phyloP scores from a whole-genome alignment of 2,329 filamentous ascomycete genomes.

The Metarhizium robertsii region DNA sequence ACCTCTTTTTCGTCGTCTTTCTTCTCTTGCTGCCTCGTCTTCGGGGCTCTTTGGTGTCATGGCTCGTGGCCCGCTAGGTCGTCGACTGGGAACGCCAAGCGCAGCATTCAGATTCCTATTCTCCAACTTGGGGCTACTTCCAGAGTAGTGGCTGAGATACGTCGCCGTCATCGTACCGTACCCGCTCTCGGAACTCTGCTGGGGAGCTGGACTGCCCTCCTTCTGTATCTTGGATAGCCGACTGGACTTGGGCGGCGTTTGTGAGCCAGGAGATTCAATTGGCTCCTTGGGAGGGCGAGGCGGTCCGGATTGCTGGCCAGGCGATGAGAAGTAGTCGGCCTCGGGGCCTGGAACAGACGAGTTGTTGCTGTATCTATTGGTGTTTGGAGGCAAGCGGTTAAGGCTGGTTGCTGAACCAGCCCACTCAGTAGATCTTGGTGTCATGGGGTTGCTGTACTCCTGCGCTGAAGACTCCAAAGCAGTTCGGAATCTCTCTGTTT shows the following conservation, averaged over 20 bases:
- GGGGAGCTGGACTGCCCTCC: constrained; percentile 47
- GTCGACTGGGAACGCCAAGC: constrained; percentile 39
- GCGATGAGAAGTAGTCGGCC: constrained; percentile 37
- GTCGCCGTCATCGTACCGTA: constrained; percentile 40
- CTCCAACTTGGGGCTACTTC: constrained; percentile 46
- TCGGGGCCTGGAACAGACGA: constrained; percentile 25
- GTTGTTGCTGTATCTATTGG: constrained; percentile 39
- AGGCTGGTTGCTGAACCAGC: constrained; percentile 51
- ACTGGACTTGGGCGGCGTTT: constrained; percentile 36
- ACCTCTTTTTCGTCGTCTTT: constrained; percentile 50
- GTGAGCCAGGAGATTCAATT: constrained; percentile 30
- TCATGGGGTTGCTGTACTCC: constrained; percentile 52
- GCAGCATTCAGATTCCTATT: constrained; percentile 48
- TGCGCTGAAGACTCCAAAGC: constrained; percentile 65
- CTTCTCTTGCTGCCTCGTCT: constrained; percentile 35
- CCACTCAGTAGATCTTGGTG: constrained; percentile 53
- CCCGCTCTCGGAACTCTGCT: constrained; percentile 45
- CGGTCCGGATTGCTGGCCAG: constrained; percentile 33
- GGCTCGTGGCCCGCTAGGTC: constrained; percentile 49
- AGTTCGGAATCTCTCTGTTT: constrained; percentile 64
- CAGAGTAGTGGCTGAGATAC: constrained; percentile 40
- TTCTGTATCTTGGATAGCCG: constrained; percentile 39
- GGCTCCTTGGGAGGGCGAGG: constrained; percentile 56
- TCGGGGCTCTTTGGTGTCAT: constrained; percentile 50
- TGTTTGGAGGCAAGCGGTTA: constrained; percentile 38